Conservation (phyloP, 108 stramenopile genomes). For the Cyclotella kingstonii region DNA sequence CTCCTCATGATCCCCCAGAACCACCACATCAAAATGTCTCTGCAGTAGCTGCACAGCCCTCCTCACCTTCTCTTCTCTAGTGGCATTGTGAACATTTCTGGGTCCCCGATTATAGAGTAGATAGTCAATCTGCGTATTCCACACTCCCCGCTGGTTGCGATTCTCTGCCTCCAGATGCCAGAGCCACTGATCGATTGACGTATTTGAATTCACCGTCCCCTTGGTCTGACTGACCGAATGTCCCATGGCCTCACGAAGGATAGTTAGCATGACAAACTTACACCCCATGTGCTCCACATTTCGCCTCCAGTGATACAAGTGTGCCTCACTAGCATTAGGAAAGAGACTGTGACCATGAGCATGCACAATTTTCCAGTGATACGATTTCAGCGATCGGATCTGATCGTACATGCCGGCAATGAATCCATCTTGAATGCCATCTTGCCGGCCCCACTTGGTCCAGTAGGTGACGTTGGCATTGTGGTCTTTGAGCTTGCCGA, state of each 20-base stretch:
- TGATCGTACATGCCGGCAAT: conserved; percentile 24
- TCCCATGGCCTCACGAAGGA: conserved; percentile 37
- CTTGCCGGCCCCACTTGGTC: conserved; percentile 39
- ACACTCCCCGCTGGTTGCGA: conserved; percentile 14
- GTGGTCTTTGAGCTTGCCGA: conserved; percentile 32
- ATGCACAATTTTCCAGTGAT: conserved; percentile 45
- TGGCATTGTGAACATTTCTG: conserved; percentile 32
- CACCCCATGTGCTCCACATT: conserved; percentile 33
- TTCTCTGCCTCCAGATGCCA: conserved; percentile 31
- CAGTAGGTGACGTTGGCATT: conserved; percentile 32
- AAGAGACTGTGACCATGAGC: conserved; percentile 41
- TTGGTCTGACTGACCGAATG: conserved; percentile 38
- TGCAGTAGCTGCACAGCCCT: conserved; percentile 24
- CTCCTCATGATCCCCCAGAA: conserved; percentile 24
- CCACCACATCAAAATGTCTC: conserved; percentile 38
- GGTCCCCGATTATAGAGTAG: conserved; percentile 34
- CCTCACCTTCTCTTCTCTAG: conserved; percentile 34
- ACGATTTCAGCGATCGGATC: conserved; percentile 1
- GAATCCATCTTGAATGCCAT: conserved; percentile 19
- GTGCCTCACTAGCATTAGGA: conserved; percentile 34
- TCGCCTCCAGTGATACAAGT: conserved; percentile 36
- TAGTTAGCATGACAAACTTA: conserved; percentile 27
- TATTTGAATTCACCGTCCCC: conserved; percentile 17
- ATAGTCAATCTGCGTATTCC: conserved; percentile 46
- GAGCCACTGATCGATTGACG: conserved; percentile 15